A percentile compares a stretch with the other conserved stretches of the same genome.
Conservation (phyloP, 1,284 basidiomycete genomes). For the Microbotryum violaceum region DNA sequence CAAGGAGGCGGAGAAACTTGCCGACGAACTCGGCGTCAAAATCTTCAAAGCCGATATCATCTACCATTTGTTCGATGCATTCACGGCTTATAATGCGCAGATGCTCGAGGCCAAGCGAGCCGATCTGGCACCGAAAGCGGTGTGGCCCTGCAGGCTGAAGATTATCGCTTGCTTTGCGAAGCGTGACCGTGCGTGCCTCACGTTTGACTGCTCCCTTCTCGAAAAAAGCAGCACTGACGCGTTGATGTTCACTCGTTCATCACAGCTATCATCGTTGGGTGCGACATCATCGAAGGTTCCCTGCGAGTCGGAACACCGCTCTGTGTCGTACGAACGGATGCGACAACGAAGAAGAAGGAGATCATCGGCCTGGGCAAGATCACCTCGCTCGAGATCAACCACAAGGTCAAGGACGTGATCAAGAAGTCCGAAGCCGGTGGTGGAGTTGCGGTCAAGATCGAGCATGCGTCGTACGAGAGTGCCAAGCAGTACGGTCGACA, state of each 20-base stretch:
- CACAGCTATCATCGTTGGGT: slow-evolving; percentile 70
- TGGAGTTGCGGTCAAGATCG: slow-evolving; percentile 97
- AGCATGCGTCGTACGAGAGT: slow-evolving; percentile 91
- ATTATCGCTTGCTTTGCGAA: slow-evolving; percentile 89
- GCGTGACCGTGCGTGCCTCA: slow-evolving; percentile 60
- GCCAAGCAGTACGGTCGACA: slow-evolving; percentile 76
- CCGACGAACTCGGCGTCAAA: slow-evolving; percentile 86
- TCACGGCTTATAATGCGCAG: slow-evolving; percentile 91
- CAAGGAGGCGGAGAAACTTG: slow-evolving; percentile 82
- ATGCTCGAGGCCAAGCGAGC: slow-evolving; percentile 85
- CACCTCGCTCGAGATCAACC: slow-evolving; percentile 87
- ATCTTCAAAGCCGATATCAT: slow-evolving; percentile 97
- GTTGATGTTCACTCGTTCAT: not conserved
- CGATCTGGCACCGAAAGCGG: slow-evolving; percentile 87
- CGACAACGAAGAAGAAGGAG: slow-evolving; percentile 78
- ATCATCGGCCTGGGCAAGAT: slow-evolving; percentile 90
- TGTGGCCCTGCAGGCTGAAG: slow-evolving; percentile 95
- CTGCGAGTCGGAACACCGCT: slow-evolving; percentile 91
- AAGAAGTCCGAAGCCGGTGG: slow-evolving; percentile 89
- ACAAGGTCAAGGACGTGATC: slow-evolving; percentile 56
- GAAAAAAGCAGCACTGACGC: not conserved
- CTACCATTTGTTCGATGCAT: slow-evolving; percentile 96
- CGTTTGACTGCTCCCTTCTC: not conserved
- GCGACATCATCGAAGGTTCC: slow-evolving; percentile 86
- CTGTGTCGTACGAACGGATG: slow-evolving; percentile 85